Evolutionary conservation across 352 stramenopile genomes (phyloP).

Genomic region (Phytophthora fragariae): DNA sequence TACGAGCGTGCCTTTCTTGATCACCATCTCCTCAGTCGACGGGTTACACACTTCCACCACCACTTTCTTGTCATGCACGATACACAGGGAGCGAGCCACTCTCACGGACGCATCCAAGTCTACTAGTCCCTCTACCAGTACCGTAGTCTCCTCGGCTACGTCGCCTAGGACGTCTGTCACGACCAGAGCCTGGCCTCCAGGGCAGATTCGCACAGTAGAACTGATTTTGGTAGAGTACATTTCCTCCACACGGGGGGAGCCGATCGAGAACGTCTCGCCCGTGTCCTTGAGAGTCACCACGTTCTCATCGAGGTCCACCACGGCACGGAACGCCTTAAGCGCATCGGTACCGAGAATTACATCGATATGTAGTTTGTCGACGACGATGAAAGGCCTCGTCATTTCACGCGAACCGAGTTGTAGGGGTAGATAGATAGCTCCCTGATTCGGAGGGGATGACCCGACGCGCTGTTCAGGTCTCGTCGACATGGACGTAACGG

Average conservation of each 20-base stretch:
- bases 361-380: no score
- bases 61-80: background rate
- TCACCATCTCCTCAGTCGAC: background rate
- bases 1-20: slow-evolving; percentile 1
- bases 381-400: no score
- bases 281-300: no score
- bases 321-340: no score
- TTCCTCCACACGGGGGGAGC: background rate
- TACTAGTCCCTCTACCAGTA: background rate
- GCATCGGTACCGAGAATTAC: no score
- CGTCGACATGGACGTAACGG: background rate
- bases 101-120: background rate
- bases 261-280: background rate
- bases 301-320: no score
- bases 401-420: background rate
- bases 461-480: background rate
- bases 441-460: background rate
- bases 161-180: background rate
- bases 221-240: no score
- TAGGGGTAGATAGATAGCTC: slow-evolving; percentile 5
- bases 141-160: background rate
- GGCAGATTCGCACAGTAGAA: no score
- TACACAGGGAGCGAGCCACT: slow-evolving; percentile 8
- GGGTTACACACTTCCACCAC: slow-evolving; percentile 15
- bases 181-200: no score